Base-by-base conservation (phyloP, 2,329 filamentous ascomycete genomes). In the Xylaria sp. region DNA sequence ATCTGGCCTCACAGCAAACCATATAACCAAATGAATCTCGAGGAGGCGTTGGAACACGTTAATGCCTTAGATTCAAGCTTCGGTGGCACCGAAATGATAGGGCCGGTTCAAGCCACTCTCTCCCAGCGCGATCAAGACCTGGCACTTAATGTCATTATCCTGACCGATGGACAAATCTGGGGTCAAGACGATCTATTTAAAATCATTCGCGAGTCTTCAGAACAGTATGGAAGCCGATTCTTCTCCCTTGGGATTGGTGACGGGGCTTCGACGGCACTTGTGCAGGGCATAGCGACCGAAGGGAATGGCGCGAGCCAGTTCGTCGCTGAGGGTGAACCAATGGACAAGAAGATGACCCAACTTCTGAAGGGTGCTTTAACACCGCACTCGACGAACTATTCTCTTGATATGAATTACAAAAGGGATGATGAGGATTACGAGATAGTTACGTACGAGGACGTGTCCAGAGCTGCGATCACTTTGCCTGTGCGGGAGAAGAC, bases 261-360 rank as follows among this genome's bases (percentile, higher is more conserved):
- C 1, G 57, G 48, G 3, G 57, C 52, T 28, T 69, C 67, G 10
- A 69, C 67, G 7, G 39, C 67, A n/a, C 58, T 69, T 5, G 62
- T 66, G 10, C 62, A 69, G 58, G 67, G 67, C 23, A 58, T 69
- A 41, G 56, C 62, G 7, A 49, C 67, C 2, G 57, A 39, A 36
- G 67, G 67, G 9, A 63, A 66, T 13, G 62, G 67, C 5, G 36
- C 63, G 13, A 69, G 67, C 20, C 67, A 69, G 48, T 70, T 67
- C 39, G 67, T 70, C 15, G 28, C 64, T 7, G 64, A 66, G 25
- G 49, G 54, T 13, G 67, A 70, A 28, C 48, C 28, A 48, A 70
- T 66, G 63, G 64, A 70, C 63, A 63, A 52, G 52, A 70, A 70
- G 55, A 67, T 70, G 64, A 64, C 67, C n/a, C 54, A 49, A 48